Evolutionary conservation across 2,329 filamentous ascomycete genomes (phyloP).

Genomic region (Fusarium mangiferae): DNA sequence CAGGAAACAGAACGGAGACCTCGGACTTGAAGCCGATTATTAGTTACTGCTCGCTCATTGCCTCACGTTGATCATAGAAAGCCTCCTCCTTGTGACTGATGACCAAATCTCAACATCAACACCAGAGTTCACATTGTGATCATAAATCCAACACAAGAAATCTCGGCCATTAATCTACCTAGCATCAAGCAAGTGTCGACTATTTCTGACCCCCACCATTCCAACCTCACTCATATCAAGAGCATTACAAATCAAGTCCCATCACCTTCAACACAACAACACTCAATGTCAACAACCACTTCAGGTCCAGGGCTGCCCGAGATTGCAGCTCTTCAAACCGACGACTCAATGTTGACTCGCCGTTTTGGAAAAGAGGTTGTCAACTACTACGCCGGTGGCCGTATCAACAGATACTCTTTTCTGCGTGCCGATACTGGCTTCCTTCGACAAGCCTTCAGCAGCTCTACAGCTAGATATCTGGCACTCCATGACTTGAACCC

Average conservation of each 20-base stretch:
- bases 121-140: neutral
- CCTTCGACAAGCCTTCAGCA: constrained; percentile 72
- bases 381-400: constrained; percentile 86
- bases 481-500: constrained; percentile 83
- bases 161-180: neutral
- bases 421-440: constrained; percentile 77
- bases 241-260: constrained; percentile 30
- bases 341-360: constrained; percentile 75
- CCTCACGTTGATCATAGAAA: constrained; percentile 1
- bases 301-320: constrained; percentile 53
- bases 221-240: neutral
- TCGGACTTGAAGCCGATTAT: constrained; percentile 27
- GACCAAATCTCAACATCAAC: constrained; percentile 2
- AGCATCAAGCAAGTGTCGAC: neutral
- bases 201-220: neutral
- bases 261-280: constrained; percentile 7
- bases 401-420: constrained; percentile 83
- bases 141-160: neutral
- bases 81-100: constrained; percentile 17
- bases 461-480: constrained; percentile 76
- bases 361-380: constrained; percentile 83
- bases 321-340: constrained; percentile 56
- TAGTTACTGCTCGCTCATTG: neutral
- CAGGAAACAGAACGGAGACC: constrained; percentile 11
- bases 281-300: constrained; percentile 46